Conservation (phyloP, 768 basidiomycete genomes). For the Lactarius akahatsu region DNA sequence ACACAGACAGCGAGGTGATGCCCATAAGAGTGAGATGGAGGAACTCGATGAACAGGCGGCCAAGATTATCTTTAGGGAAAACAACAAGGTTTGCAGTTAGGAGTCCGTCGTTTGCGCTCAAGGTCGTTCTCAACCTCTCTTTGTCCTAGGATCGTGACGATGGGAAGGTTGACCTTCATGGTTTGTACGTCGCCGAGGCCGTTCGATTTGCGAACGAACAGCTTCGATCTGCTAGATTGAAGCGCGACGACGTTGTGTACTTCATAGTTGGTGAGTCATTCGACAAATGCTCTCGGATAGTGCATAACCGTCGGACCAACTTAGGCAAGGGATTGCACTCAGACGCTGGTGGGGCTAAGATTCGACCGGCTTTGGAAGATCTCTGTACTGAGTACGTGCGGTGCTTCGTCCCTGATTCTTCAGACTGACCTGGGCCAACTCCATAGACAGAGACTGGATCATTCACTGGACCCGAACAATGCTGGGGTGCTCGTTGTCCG, state of each 20-base stretch:
- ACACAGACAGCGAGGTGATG: background rate
- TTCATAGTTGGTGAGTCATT: slow-evolving; percentile 20
- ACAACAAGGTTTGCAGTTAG: slow-evolving; percentile 15
- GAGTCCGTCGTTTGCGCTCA: background rate
- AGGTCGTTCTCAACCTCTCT: background rate
- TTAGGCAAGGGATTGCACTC: slow-evolving; percentile 14
- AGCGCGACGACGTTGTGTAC: background rate
- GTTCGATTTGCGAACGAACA: slow-evolving; percentile 2
- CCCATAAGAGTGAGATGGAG: background rate
- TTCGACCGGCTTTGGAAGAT: slow-evolving; percentile 17
- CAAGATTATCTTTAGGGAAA: slow-evolving; percentile 2
- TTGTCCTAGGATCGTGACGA: background rate
- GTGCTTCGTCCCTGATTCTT: background rate
- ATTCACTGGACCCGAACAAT: slow-evolving; percentile 9
- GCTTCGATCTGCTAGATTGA: background rate
- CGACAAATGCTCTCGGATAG: too few species aligned
- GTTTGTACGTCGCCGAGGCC: slow-evolving; percentile 13
- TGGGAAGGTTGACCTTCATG: slow-evolving; percentile 17
- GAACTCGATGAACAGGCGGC: slow-evolving; percentile 6
- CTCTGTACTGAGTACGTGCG: slow-evolving; percentile 13
- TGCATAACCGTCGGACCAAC: background rate
- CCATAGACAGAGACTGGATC: background rate
- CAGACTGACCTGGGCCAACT: background rate
- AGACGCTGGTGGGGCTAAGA: slow-evolving; percentile 3
- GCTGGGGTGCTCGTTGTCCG: slow-evolving; percentile 15